These are phyloP conservation scores for Trichoderma sp. DNA, from an alignment of 2,329 filamentous ascomycete genomes.

Conservation along the genomic window DNA sequence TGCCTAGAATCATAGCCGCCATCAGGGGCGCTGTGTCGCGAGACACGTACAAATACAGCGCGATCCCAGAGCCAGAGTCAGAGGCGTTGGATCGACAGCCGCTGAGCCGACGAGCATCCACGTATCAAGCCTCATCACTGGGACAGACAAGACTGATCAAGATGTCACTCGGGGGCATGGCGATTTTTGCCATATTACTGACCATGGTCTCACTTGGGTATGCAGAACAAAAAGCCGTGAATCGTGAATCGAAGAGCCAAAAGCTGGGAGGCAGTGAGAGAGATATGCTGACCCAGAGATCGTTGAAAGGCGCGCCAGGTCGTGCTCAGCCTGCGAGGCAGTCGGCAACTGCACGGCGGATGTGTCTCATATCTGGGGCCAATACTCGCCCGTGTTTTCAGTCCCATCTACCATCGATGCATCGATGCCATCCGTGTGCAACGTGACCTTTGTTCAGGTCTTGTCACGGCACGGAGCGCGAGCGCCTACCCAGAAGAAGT, in stretches of 20 bases:
- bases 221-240: not conserved
- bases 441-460: slow-evolving; percentile 74
- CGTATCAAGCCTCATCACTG: not conserved
- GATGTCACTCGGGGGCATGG: slow-evolving; percentile 21
- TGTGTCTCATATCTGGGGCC: slow-evolving; percentile 72
- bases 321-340: slow-evolving; percentile 25
- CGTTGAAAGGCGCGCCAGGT: not conserved
- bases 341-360: slow-evolving; percentile 49
- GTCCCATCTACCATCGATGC: slow-evolving; percentile 64
- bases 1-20: slow-evolving; percentile 21
- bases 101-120: not conserved
- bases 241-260: not conserved
- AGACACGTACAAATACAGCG: slow-evolving; percentile 30
- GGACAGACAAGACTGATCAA: slow-evolving; percentile 20
- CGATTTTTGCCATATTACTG: slow-evolving; percentile 21
- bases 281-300: not conserved
- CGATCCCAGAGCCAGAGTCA: slow-evolving; percentile 23
- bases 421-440: slow-evolving; percentile 63
- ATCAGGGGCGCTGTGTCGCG: slow-evolving; percentile 23
- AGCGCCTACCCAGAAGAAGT: slow-evolving; percentile 71
- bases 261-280: not conserved
- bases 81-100: not conserved
- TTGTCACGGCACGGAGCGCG: slow-evolving; percentile 83
- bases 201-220: slow-evolving; percentile 23
- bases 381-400: slow-evolving; percentile 82